Base-by-base conservation (phyloP, 192 early-diverging fungal species). In the Podochytrium sp. region DNA sequence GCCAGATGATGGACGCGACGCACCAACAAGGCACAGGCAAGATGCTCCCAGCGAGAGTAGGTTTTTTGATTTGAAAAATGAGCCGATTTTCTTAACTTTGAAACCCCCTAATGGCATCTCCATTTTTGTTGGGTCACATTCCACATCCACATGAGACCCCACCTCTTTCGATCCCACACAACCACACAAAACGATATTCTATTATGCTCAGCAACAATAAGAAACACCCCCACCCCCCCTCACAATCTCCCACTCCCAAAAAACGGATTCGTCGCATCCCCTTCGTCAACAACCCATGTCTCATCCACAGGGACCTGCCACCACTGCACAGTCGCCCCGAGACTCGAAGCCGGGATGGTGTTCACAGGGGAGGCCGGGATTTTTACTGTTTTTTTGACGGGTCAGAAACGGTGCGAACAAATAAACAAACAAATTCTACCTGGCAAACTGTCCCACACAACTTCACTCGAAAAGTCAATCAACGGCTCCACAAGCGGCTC, bases 291-390 rank as follows among this genome's bases (percentile, higher is more conserved):
- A 51, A 70, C 62, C 75, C 75, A 76, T 14, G 59, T 62, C 27
- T 76, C 75, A 59, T 76, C 75, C 16, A 76, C 42, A 16, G 75
- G 75, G 5, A 42, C 52, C 5, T 76, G 56, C 75, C 75, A 76
- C 75, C 75, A 76, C 43, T 70, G 73, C 10, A 38, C 47, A n/a
- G 47, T 10, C 7, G 38, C 33, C 7, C 61, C 34, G 16, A 42
- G 12, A 55, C 51, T 74, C 52, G 64, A 66, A 27, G 60, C 47
- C 25, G 29, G 25, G n/a, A 56, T 37, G 29, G 3, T 43, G 23
- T n/a, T 40, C 47, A 43, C 16, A 4, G 38, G 27, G 12, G 60
- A 6, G 10, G 63, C 63, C 12, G 38, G 63, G 29, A 65, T 61
- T 61, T 61, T 61, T 18, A 61, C 59, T 61, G 23, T 7, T 47